These are phyloP conservation scores for Hibiscus tridactylites DNA, from an alignment of 345 rosid species.

Conservation along the genomic window DNA sequence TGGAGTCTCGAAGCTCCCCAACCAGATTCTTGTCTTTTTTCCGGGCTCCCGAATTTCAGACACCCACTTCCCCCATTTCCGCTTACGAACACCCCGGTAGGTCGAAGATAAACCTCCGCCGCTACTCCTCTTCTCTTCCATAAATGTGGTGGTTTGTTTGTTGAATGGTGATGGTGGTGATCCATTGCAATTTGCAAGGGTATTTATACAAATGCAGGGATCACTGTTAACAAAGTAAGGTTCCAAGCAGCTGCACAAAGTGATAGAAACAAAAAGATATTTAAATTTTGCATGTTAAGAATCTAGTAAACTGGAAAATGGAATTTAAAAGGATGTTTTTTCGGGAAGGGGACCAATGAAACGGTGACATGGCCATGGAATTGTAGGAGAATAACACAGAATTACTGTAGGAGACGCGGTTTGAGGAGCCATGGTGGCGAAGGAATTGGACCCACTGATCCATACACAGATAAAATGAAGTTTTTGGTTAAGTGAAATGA, in stretches of 20 bases:
- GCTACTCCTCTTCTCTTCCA: slow-evolving; percentile 2
- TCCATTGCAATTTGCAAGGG: background rate
- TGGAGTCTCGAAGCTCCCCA: slow-evolving; percentile 73
- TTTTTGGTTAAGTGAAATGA: too few relatives aligned
- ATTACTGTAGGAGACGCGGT: slow-evolving; percentile 19
- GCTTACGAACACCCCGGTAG: slow-evolving; percentile 67
- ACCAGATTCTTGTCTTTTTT: slow-evolving; percentile 75
- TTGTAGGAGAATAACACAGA: background rate
- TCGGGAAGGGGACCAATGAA: slow-evolving; percentile 3
- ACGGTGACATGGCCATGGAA: background rate
- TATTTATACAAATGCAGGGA: slow-evolving; percentile 11
- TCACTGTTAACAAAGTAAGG: slow-evolving; percentile 17
- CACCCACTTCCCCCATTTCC: slow-evolving; percentile 99
- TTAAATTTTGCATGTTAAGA: background rate
- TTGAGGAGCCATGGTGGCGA: slow-evolving; percentile 4
- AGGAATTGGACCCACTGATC: slow-evolving; percentile 8
- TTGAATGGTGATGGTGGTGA: background rate
- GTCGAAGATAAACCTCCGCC: slow-evolving; percentile 11
- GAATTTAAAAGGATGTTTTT: background rate
- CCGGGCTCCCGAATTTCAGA: slow-evolving; percentile 90
- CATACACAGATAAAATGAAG: background rate
- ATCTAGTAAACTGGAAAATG: background rate
- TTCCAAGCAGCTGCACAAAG: slow-evolving; percentile 35
- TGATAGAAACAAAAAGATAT: slow-evolving; percentile 5
- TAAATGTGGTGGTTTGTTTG: background rate